Base-by-base conservation (phyloP, 1,284 basidiomycete species). In the Austroboletus rostrupii region DNA sequence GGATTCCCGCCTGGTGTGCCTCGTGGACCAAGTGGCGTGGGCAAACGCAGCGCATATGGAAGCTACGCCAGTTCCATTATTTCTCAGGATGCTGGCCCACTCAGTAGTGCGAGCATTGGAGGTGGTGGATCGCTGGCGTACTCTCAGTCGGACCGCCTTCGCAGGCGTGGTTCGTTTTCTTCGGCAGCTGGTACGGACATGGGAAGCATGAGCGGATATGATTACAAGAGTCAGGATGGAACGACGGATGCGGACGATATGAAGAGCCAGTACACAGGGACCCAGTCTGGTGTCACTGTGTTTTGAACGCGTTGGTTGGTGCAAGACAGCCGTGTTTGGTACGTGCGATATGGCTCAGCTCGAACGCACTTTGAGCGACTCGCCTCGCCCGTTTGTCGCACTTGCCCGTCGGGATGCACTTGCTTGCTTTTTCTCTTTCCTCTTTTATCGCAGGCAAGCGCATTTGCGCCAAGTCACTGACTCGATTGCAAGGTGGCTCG, bases 61-160 rank as follows among this genome's bases (percentile, higher is more conserved):
- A 88, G 87, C 57, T 96, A 97, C 65, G 92, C 92, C 2, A 89
- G 86, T 36, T 94, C 90, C 14, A 90, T 94, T 66, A 86, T 93
- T 55, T 95, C 92, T 33, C 93, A 94, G 66, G 91, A 95, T 68
- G 81, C 77, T 33, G 87, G 86, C 1, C 78, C 79, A 5, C 78
- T 75, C 50, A 74, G 75, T 45, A 74, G 67, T 48, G 70, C 75
- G 44, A 77, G 68, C 21, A 76, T 77, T 33, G 73, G 77, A 45
- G 71, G 63, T 47, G 73, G 75, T 49, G 64, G 67, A 14, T 55
- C 68, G 7, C 80, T 95, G 63, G 84, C 86, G 7, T 95, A 84
- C 70, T 88, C 87, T 20, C 93, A 97, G 68, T 85, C 81, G 37
- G 86, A 89, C 63, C 73, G 85, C 31, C 72, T 88, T 48, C 75